Percentiles rank a stretch among this genome's conserved stretches.
Conservation (phyloP, 106 monocot species). For the Triglochin maritima region DNA sequence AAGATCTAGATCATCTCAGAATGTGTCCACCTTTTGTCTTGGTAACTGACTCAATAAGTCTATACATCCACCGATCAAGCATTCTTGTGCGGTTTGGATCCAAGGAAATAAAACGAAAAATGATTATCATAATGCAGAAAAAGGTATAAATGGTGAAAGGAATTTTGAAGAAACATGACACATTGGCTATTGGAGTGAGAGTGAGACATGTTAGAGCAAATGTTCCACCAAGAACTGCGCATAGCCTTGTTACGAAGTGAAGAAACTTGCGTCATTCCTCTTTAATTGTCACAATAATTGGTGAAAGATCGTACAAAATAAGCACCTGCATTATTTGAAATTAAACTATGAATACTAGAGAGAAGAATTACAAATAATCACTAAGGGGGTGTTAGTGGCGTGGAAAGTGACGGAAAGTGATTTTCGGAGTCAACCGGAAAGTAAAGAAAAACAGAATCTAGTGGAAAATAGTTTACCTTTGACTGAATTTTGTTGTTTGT, state of each 20-base stretch:
- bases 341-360: background rate
- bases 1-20: constrained; percentile 7
- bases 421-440: too few relatives aligned
- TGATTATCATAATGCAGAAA: background rate
- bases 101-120: background rate
- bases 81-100: constrained; percentile 41
- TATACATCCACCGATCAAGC: constrained; percentile 93
- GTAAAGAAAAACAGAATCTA: too few relatives aligned
- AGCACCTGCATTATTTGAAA: constrained; percentile 47
- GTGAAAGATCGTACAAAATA: constrained; percentile 96
- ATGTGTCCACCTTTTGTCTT: constrained; percentile 29
- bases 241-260: constrained; percentile 90
- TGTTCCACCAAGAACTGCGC: constrained; percentile 98
- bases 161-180: background rate
- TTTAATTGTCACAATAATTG: constrained; percentile 88
- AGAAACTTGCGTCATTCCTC: constrained; percentile 94
- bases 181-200: constrained; percentile 3
- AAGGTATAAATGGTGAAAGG: too few relatives aligned
- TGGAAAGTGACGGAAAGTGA: too few relatives aligned
- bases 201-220: constrained; percentile 84
- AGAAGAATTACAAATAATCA: background rate
- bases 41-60: constrained; percentile 50
- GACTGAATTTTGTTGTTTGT: too few relatives aligned
- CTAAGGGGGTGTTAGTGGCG: too few relatives aligned
- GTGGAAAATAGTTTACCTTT: too few relatives aligned